Conservation (phyloP, 768 basidiomycete genomes). For the Baorangia bicolor region DNA sequence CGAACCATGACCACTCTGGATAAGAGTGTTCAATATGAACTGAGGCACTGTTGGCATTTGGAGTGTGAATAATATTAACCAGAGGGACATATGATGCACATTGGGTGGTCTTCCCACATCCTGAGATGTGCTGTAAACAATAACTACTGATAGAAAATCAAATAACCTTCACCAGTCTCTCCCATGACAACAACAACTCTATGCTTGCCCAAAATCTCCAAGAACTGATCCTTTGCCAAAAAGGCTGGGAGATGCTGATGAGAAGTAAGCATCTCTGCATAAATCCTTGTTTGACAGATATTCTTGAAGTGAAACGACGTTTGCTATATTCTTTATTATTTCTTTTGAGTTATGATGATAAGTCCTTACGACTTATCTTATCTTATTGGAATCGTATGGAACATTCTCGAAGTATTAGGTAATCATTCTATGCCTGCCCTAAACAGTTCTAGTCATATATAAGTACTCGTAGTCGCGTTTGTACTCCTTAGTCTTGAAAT, state of each 20-base stretch:
- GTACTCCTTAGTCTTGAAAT: too few relatives aligned
- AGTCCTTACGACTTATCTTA: too few relatives aligned
- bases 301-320: too few relatives aligned
- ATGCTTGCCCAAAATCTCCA: conserved; percentile 53
- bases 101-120: conserved; percentile 92
- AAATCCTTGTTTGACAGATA: conserved; percentile 46
- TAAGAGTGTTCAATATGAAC: conserved; percentile 84
- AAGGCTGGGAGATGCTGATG: conserved; percentile 78
- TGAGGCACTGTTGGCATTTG: conserved; percentile 62
- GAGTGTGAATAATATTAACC: neutral
- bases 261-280: conserved; percentile 50
- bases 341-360: too few relatives aligned
- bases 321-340: too few relatives aligned
- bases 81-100: conserved; percentile 38
- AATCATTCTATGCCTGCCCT: too few relatives aligned
- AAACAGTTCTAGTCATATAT: too few relatives aligned
- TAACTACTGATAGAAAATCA: neutral
- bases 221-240: conserved; percentile 59
- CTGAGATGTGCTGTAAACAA: conserved; percentile 32
- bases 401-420: too few relatives aligned
- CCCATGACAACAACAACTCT: conserved; percentile 84
- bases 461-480: too few relatives aligned
- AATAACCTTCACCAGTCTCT: conserved; percentile 64
- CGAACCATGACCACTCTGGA: conserved; percentile 57
- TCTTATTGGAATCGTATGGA: too few relatives aligned